A percentile compares a stretch with the other conserved stretches of the same genome.
Evolutionary conservation across 2,329 filamentous ascomycete genomes (phyloP).

Genomic region (Ophiostoma montium): DNA sequence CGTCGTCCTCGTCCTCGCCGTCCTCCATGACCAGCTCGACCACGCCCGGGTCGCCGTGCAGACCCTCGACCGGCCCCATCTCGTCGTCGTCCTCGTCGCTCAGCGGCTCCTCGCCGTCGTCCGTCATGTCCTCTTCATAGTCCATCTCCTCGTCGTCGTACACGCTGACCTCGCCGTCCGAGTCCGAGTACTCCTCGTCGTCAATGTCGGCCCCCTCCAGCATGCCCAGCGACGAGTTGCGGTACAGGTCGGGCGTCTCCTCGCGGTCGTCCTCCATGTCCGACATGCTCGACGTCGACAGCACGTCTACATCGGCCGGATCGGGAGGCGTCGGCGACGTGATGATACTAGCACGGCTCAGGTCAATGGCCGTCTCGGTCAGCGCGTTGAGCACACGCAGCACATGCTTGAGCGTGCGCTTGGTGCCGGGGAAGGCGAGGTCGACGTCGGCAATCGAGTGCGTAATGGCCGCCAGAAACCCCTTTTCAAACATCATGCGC

Average conservation of each 20-base stretch:
- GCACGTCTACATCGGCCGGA: constrained; percentile 72
- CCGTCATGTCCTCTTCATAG: constrained; percentile 64
- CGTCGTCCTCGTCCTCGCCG: constrained; percentile 49
- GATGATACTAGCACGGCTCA: constrained; percentile 71
- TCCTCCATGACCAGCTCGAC: constrained; percentile 70
- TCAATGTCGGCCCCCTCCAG: constrained; percentile 72
- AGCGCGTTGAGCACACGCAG: constrained; percentile 76
- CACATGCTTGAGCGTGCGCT: constrained; percentile 92
- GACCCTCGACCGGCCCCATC: constrained; percentile 74
- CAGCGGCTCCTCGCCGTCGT: constrained; percentile 71
- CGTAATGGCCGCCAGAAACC: constrained; percentile 78
- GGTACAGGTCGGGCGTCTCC: constrained; percentile 92
- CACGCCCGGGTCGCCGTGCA: constrained; percentile 46
- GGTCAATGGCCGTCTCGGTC: constrained; percentile 70
- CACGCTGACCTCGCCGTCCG: constrained; percentile 73
- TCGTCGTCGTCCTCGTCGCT: constrained; percentile 83
- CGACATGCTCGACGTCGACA: constrained; percentile 75
- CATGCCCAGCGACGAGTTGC: constrained; percentile 91
- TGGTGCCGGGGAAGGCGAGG: constrained; percentile 83
- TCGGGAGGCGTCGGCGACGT: constrained; percentile 45
- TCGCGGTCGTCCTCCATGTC: constrained; percentile 77
- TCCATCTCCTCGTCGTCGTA: constrained; percentile 94
- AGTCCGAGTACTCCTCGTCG: constrained; percentile 55
- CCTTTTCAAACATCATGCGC: constrained; percentile 97
- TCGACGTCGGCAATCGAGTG: constrained; percentile 90